Percentiles rank a stretch among this genome's conserved stretches.
Evolutionary conservation across 352 stramenopile species (phyloP).

Genomic region (Globisporangium middletonii): DNA sequence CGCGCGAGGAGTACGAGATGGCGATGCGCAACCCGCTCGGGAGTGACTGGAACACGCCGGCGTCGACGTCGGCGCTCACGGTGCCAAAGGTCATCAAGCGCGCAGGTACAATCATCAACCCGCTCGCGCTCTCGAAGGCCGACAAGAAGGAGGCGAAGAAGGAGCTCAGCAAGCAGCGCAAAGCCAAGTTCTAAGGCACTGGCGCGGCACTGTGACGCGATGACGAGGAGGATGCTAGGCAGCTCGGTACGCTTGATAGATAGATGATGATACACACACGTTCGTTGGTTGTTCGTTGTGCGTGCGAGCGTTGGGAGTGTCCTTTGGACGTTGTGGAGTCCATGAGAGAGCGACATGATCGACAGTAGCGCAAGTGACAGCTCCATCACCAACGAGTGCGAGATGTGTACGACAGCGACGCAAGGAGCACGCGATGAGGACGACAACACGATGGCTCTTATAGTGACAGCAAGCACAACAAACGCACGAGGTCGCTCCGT

Average conservation of each 20-base stretch:
- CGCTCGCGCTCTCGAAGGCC: constrained; percentile 85
- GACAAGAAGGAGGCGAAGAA: constrained; percentile 82
- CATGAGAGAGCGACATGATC: not conserved
- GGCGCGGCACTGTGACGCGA: too few relatives aligned
- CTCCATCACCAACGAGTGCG: not conserved
- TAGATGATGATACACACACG: constrained; percentile 1
- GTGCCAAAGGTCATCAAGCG: constrained; percentile 92
- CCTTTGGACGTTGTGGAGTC: not conserved
- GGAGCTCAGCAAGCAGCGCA: constrained; percentile 70
- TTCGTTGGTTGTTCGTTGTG: not conserved
- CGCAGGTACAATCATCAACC: constrained; percentile 91
- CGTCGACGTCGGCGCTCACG: constrained; percentile 89
- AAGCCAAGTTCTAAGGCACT: constrained; percentile 60
- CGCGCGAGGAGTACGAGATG: constrained; percentile 95
- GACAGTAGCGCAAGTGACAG: not conserved
- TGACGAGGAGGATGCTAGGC: constrained; percentile 3
- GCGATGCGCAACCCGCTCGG: constrained; percentile 94
- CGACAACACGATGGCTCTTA: not conserved
- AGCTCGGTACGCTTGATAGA: constrained; percentile 4
- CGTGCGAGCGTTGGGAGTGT: not conserved
- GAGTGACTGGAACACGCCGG: constrained; percentile 92
- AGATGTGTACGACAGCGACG: not conserved
- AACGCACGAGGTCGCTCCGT: not conserved
- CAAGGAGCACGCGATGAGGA: not conserved
- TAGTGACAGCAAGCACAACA: constrained; percentile 1